Evolutionary conservation across 768 basidiomycete genomes (phyloP).

Genomic region (Suillus cothurnatus): DNA sequence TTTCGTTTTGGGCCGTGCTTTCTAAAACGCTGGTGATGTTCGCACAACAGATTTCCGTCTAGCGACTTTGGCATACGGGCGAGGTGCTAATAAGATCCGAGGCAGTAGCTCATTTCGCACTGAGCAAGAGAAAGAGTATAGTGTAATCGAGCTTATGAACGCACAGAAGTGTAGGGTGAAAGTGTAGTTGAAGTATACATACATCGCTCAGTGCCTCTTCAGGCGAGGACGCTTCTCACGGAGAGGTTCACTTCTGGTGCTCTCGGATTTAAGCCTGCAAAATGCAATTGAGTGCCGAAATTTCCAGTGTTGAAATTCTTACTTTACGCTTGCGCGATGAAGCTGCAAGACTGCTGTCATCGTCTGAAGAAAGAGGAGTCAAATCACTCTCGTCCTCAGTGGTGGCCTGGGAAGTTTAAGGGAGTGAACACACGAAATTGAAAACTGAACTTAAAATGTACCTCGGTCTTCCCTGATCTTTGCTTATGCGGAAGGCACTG

Average conservation of each 20-base stretch:
- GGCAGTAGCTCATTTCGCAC: neutral
- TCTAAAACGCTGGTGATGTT: neutral
- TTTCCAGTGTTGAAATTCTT: neutral
- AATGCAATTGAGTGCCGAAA: neutral
- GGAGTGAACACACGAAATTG: neutral
- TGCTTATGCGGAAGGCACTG: constrained; percentile 41
- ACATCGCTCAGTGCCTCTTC: neutral
- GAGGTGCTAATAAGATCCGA: neutral
- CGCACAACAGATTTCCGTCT: no score
- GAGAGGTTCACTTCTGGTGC: neutral
- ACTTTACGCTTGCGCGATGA: constrained; percentile 6
- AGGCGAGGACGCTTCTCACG: constrained; percentile 1
- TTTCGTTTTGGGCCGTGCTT: neutral
- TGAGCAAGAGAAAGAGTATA: neutral
- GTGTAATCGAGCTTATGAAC: neutral
- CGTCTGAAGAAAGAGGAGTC: constrained; percentile 1
- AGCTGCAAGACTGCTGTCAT: neutral
- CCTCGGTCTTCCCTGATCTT: neutral
- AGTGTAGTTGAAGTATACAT: neutral
- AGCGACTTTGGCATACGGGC: no score
- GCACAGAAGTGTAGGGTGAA: neutral
- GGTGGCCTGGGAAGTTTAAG: neutral
- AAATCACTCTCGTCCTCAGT: constrained; percentile 9
- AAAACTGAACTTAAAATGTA: constrained; percentile 3
- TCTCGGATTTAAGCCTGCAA: neutral